A percentile compares a stretch with the other conserved stretches of the same genome.
phyloP scores from a whole-genome alignment of 352 stramenopile genomes.

The Phytopythium litorale region DNA sequence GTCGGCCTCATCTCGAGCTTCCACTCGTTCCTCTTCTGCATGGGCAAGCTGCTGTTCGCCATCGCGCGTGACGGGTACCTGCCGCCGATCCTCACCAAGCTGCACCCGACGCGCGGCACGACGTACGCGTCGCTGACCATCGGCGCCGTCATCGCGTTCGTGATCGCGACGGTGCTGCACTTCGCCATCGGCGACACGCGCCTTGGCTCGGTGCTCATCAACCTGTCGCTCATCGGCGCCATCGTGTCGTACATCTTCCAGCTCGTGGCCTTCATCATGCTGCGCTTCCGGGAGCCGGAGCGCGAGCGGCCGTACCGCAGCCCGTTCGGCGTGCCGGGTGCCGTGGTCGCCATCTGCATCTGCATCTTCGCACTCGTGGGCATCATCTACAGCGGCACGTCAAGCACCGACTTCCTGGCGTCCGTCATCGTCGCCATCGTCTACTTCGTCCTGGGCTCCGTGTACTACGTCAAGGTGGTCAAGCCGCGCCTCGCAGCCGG shows the following conservation, averaged over 20 bases:
- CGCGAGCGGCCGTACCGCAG: conserved; percentile 45
- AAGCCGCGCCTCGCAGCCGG: conserved; percentile 26
- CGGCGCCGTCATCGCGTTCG: conserved; percentile 32
- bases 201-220: conserved; percentile 57
- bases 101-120: conserved; percentile 40
- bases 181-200: conserved; percentile 51
- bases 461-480: conserved; percentile 40
- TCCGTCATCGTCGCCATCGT: conserved; percentile 37
- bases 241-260: conserved; percentile 64
- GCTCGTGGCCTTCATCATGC: conserved; percentile 47
- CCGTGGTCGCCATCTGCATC: conserved; percentile 37
- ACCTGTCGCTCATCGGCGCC: conserved; percentile 51
- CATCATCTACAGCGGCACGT: conserved; percentile 56
- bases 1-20: conserved; percentile 56
- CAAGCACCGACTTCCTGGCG: conserved; percentile 43
- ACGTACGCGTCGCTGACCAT: conserved; percentile 37
- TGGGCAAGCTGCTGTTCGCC: conserved; percentile 54
- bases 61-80: conserved; percentile 63
- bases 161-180: conserved; percentile 40
- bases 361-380: conserved; percentile 42
- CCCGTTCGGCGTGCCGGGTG: conserved; percentile 44
- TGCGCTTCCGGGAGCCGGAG: conserved; percentile 46
- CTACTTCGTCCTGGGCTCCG: conserved; percentile 38
- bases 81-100: conserved; percentile 39
- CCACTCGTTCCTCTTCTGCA: conserved; percentile 74